Evolutionary conservation across 208 protist species (phyloP).

Genomic region (Acanthamoeba triangularis): DNA sequence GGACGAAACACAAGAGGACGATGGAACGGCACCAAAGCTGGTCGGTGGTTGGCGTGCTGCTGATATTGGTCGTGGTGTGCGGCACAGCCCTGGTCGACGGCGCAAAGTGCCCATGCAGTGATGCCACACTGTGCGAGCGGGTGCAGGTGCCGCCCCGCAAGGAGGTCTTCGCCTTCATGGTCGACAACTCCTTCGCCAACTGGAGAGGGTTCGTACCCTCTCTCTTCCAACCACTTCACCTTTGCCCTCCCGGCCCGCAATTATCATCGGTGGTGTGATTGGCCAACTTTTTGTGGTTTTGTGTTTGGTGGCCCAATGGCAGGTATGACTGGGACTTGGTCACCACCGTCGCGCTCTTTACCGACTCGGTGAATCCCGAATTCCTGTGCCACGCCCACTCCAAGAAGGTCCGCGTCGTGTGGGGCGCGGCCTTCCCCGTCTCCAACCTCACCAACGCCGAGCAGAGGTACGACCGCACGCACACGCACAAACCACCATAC

Average conservation of each 20-base stretch:
- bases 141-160: conserved; percentile 49
- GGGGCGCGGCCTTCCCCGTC: conserved; percentile 39
- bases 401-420: conserved; percentile 55
- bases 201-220: background rate
- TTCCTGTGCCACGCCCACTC: conserved; percentile 71
- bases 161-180: conserved; percentile 61
- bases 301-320: background rate
- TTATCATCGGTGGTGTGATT: background rate
- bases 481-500: background rate
- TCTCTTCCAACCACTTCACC: background rate
- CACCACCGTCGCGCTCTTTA: conserved; percentile 71
- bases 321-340: conserved; percentile 69
- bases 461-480: conserved; percentile 47
- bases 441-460: conserved; percentile 65
- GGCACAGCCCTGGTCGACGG: background rate
- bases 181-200: background rate
- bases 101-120: conserved; percentile 41
- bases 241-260: background rate
- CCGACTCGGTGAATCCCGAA: conserved; percentile 48
- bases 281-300: background rate
- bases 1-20: no score
- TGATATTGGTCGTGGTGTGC: background rate
- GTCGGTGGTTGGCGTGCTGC: background rate
- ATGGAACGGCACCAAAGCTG: background rate
- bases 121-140: conserved; percentile 40